Base-by-base conservation (phyloP, 805 yeast genomes). In the Hanseniaspora guilliermondii region DNA sequence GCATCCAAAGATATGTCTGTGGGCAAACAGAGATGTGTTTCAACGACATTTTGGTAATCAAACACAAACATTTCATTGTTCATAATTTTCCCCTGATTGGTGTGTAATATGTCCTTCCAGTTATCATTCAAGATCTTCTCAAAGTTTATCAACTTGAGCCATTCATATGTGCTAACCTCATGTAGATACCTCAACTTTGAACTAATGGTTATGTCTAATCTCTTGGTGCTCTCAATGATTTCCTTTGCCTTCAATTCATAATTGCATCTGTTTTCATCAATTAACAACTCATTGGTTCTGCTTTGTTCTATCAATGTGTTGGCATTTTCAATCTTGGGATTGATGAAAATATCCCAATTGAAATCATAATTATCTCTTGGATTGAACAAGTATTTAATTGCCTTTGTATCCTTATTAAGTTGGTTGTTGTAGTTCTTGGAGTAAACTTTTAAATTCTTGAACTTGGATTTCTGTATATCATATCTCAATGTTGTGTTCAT, bases 281-380 rank as follows among this genome's bases (percentile, higher is more conserved):
- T 21, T 9, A 50, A 14, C 17, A 50, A 24, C 14, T 50, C 55
- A 6, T 17, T 25, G 6, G 12, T 35, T 50, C 55, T 50, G n/a
- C 32, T 39, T 37, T 50, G 45, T 12, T 45, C 35, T 6, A 44
- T 36, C 22, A 50, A 50, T 0, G 27, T 9, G 19, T 39, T 35
- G 7, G 55, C 42, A 21, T 30, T 40, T 30, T 50, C 55, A n/a
- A 50, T 50, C 1, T 6, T 21, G 4, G 47, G 40, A 36, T 50
- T 50, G 6, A 50, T 32, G 27, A 54, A 54, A 12, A 54, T 11
- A 19, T 47, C 47, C 56, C 56, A 54, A 37, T 54, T 44, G 46
- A 54, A 54, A 12, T 54, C 46, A 12, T 30, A 40, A 8, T 42
- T 41, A 9, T 37, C 25, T 9, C n/a, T 27, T 5, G 53, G 19